Evolutionary conservation across 768 basidiomycete species (phyloP).

Genomic region (Leccinum broughii): DNA sequence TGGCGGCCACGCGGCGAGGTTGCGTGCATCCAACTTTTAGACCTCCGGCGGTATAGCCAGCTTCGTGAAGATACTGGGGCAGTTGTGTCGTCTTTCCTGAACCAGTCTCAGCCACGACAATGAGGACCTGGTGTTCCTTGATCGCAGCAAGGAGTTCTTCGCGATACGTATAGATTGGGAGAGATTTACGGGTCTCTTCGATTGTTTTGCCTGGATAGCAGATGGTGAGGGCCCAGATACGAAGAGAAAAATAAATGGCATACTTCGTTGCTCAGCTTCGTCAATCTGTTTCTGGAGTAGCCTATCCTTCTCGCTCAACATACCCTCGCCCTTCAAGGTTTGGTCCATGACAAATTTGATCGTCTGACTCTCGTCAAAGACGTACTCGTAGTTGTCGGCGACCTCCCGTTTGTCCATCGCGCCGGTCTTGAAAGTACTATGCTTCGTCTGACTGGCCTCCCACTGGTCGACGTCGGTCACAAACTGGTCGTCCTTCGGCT

Average conservation of each 20-base stretch:
- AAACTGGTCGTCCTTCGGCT: slow-evolving; percentile 90
- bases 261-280: slow-evolving; percentile 87
- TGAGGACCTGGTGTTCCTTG: slow-evolving; percentile 88
- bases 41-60: slow-evolving; percentile 88
- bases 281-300: slow-evolving; percentile 86
- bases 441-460: slow-evolving; percentile 89
- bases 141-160: slow-evolving; percentile 88
- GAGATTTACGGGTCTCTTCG: slow-evolving; percentile 89
- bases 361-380: slow-evolving; percentile 97
- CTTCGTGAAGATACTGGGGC: slow-evolving; percentile 97
- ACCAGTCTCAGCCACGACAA: slow-evolving; percentile 97
- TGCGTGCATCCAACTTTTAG: slow-evolving; percentile 90
- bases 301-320: slow-evolving; percentile 81
- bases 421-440: slow-evolving; percentile 88
- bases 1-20: slow-evolving; percentile 97
- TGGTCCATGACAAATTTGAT: slow-evolving; percentile 93
- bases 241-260: slow-evolving; percentile 7
- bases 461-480: slow-evolving; percentile 97
- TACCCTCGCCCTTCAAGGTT: slow-evolving; percentile 63
- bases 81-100: slow-evolving; percentile 99
- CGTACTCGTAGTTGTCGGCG: slow-evolving; percentile 91
- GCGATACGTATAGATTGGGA: slow-evolving; percentile 90
- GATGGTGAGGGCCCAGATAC: neutral
- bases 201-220: slow-evolving; percentile 69
- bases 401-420: slow-evolving; percentile 86